Conservation (phyloP, 345 rosid species). For the thale cress (Arabidopsis thaliana) region DNA sequence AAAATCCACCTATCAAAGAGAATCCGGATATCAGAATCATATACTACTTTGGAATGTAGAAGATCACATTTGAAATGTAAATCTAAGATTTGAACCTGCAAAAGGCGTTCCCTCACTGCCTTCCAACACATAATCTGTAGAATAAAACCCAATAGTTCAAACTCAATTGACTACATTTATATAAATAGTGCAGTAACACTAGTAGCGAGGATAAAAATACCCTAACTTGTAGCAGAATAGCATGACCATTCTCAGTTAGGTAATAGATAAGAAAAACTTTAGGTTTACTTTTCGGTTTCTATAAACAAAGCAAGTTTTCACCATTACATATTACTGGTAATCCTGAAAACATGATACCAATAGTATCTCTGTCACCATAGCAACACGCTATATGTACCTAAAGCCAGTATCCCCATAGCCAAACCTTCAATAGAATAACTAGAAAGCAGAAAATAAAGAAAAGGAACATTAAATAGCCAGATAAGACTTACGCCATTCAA, state of each 20-base stretch:
- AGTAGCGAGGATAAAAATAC: background rate
- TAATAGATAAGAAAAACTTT: background rate
- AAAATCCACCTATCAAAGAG: constrained; percentile 39
- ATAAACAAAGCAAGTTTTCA: background rate
- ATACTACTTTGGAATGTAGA: background rate
- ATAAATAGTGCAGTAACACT: background rate
- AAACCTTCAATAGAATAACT: constrained; percentile 14
- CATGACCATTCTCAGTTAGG: background rate
- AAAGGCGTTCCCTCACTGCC: constrained; percentile 26
- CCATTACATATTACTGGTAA: background rate
- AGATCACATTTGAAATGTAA: background rate
- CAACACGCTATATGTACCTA: background rate
- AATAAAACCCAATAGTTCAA: background rate
- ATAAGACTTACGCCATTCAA: constrained; percentile 88
- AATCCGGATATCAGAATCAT: background rate
- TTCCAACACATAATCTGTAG: constrained; percentile 25
- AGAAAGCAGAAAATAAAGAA: background rate
- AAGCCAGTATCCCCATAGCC: background rate
- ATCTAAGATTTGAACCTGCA: constrained; percentile 5
- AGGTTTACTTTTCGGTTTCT: background rate
- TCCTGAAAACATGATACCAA: background rate
- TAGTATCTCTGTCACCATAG: background rate
- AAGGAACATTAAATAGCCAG: too few relatives aligned
- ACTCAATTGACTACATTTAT: background rate
- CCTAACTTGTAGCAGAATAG: background rate